phyloP scores from a whole-genome alignment of 805 yeast species.

The Phaffomyces antillensis region DNA sequence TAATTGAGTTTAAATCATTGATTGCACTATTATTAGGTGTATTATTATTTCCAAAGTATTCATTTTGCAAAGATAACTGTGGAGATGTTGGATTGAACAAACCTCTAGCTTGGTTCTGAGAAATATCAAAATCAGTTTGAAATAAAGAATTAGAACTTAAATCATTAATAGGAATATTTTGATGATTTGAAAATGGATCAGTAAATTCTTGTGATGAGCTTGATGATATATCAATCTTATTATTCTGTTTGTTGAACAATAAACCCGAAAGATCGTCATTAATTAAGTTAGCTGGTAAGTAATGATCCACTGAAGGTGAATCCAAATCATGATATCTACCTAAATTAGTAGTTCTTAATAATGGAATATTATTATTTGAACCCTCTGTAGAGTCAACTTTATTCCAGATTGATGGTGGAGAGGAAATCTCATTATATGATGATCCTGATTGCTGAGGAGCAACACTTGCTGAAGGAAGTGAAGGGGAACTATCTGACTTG shows the following conservation, averaged over 20 bases:
- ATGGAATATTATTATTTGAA: background rate
- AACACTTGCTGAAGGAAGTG: background rate
- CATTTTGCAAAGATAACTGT: constrained; percentile 9
- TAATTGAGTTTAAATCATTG: constrained; percentile 18
- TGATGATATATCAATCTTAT: background rate
- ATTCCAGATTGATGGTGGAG: constrained; percentile 6
- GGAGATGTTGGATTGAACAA: constrained; percentile 10
- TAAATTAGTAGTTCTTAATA: background rate
- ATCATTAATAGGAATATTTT: constrained; percentile 4
- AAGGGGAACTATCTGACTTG: constrained; percentile 9
- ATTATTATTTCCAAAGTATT: constrained; percentile 17
- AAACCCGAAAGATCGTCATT: constrained; percentile 19
- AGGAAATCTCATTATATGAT: background rate
- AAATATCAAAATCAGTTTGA: constrained; percentile 13
- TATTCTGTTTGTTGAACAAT: background rate
- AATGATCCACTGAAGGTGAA: constrained; percentile 27
- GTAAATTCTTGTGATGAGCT: constrained; percentile 1
- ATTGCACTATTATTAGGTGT: constrained; percentile 11
- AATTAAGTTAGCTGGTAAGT: constrained; percentile 30
- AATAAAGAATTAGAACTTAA: constrained; percentile 15
- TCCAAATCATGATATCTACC: constrained; percentile 17
- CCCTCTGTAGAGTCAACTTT: background rate
- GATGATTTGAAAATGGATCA: background rate
- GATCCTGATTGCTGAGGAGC: background rate
- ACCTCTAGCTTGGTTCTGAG: constrained; percentile 7